phyloP scores from a whole-genome alignment of 176 grass and related monocot species.

The Bothriochloa decipiens region DNA sequence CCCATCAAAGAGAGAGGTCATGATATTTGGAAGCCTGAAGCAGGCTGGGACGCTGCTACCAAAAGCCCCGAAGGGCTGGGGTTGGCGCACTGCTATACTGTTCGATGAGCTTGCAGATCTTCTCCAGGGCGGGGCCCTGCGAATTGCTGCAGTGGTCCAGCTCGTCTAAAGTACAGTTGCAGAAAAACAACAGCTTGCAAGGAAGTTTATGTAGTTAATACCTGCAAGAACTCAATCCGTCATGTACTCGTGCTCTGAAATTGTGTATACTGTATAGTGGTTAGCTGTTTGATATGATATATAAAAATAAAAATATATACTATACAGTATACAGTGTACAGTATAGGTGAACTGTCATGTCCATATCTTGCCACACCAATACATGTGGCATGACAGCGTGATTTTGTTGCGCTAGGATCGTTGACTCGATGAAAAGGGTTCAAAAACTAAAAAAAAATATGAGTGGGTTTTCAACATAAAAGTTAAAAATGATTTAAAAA shows the following conservation, averaged over 20 bases:
- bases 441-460: too few relatives aligned
- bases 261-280: constrained; percentile 12
- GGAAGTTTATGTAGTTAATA: background rate
- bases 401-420: too few relatives aligned
- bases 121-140: constrained; percentile 81
- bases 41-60: constrained; percentile 91
- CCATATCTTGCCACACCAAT: too few relatives aligned
- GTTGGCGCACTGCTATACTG: constrained; percentile 93
- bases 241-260: background rate
- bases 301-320: background rate
- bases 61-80: constrained; percentile 97
- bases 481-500: too few relatives aligned
- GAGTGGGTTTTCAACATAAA: too few relatives aligned
- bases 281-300: background rate
- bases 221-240: background rate
- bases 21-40: constrained; percentile 95
- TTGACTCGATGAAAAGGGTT: too few relatives aligned
- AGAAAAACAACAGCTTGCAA: constrained; percentile 4
- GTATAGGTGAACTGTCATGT: too few relatives aligned
- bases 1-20: constrained; percentile 89
- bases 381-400: too few relatives aligned
- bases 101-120: constrained; percentile 93
- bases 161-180: constrained; percentile 54
- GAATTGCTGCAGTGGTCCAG: constrained; percentile 84
- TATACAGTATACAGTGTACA: too few relatives aligned